phyloP scores from a whole-genome alignment of 2,329 filamentous ascomycete species.

The Trichoderma asperellum region DNA sequence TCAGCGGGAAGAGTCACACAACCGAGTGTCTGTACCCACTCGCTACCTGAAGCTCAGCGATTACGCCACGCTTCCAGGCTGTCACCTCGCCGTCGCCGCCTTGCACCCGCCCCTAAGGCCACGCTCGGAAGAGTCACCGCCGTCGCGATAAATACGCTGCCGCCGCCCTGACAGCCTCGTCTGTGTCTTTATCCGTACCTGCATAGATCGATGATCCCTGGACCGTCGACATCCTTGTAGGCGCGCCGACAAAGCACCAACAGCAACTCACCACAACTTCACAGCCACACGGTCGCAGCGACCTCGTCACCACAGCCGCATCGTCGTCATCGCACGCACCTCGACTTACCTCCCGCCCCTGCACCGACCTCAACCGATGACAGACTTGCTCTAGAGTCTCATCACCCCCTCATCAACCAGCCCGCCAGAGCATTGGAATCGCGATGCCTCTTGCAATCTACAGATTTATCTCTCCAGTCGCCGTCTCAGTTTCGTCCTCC shows the following conservation, averaged over 20 bases:
- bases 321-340: slow-evolving; percentile 8
- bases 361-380: slow-evolving; percentile 36
- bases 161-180: slow-evolving; percentile 32
- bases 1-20: slow-evolving; percentile 45
- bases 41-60: slow-evolving; percentile 20
- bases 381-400: slow-evolving; percentile 40
- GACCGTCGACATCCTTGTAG: slow-evolving; percentile 9
- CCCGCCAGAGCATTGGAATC: slow-evolving; percentile 42
- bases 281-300: slow-evolving; percentile 19
- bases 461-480: slow-evolving; percentile 60
- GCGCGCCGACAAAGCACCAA: slow-evolving; percentile 27
- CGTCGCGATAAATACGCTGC: slow-evolving; percentile 39
- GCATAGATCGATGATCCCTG: slow-evolving; percentile 34
- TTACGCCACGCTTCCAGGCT: slow-evolving; percentile 33
- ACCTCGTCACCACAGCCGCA: slow-evolving; percentile 24
- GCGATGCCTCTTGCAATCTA: slow-evolving; percentile 64
- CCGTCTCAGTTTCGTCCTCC: slow-evolving; percentile 64
- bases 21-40: slow-evolving; percentile 33
- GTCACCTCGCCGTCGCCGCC: slow-evolving; percentile 31
- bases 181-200: slow-evolving; percentile 32
- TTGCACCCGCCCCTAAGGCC: slow-evolving; percentile 43
- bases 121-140: slow-evolving; percentile 33
- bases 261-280: no score
- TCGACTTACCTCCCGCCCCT: slow-evolving; percentile 21
- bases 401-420: slow-evolving; percentile 21